Evolutionary conservation across 2,329 filamentous ascomycete genomes (phyloP), one percentile per base, ranked within the genome.

Genomic region (Alternaria arborescens): DNA sequence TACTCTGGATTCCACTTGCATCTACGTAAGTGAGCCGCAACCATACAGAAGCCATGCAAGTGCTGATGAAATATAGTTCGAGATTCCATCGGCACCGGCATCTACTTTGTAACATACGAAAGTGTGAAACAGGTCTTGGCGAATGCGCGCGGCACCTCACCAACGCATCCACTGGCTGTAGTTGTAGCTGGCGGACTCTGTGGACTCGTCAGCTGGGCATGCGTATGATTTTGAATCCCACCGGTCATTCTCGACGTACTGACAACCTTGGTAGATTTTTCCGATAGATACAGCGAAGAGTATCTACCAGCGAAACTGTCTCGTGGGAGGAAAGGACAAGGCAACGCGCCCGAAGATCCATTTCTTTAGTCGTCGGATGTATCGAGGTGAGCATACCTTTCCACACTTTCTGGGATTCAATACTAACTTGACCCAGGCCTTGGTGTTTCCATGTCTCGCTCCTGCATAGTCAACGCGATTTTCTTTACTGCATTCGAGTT

Each of bases 401-500:
- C 28, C 30, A 14, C 14, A 22, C 5, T 54, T n/a, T 38, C 16
- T 22, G 40, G 24, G n/a, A 10, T 4, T 43, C 14, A 12, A 22
- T 24, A 18, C 52, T 52, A 12, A 55, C 59, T 64, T 18, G 5
- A 4, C 14, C 5, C n/a, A 82, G 81, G 82, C 30, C 84, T 96
- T 3, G 91, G 89, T 22, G 92, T 95, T 26, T 94, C 91, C 38
- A 94, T 95, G 88, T 86, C 88, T 67, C 88, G 92, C 57, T 94
- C 91, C 12, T 93, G 91, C 71, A 84, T 92, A 53, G 89, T 95
- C 69, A 96, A 96, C 76, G 91, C 92, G 67, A 91, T 96, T 71
- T 96, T 96, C 84, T 96, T 96, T 81, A 93, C 91, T 43, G 90
- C 89, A 40, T 96, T 95, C 76, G 92, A 96, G 80, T 89, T 92